A percentile compares a stretch with the other conserved stretches of the same genome.
phyloP scores from a whole-genome alignment of 192 early-diverging fungal genomes.

The Gaertneriomyces semiglobifer region DNA sequence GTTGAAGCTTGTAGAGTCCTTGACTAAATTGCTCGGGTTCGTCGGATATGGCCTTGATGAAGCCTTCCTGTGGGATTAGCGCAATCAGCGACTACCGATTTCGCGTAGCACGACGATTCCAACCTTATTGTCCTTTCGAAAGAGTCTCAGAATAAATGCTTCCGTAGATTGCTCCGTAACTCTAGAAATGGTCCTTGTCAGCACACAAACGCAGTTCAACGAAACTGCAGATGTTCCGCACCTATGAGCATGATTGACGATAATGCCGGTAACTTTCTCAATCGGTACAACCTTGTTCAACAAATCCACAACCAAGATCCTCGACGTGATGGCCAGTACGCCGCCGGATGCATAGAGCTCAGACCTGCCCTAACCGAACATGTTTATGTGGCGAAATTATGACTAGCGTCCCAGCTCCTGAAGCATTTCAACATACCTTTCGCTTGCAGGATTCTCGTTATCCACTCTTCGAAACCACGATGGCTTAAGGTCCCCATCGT shows the following conservation, averaged over 20 bases:
- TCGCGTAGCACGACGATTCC: neutral
- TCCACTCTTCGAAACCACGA: conserved; percentile 41
- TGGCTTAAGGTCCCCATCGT: conserved; percentile 48
- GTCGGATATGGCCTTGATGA: conserved; percentile 94
- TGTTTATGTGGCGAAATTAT: neutral
- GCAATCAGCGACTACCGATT: neutral
- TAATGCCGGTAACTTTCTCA: conserved; percentile 73
- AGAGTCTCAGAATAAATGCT: conserved; percentile 83
- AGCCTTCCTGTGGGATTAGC: conserved; percentile 52
- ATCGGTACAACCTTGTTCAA: conserved; percentile 73
- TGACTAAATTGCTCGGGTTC: conserved; percentile 72
- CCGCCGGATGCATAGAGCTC: conserved; percentile 79
- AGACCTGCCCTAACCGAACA: conserved; percentile 15
- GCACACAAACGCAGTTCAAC: neutral
- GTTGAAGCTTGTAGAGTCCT: conserved; percentile 86
- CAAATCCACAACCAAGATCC: conserved; percentile 86
- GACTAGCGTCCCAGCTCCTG: neutral
- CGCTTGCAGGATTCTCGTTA: conserved; percentile 55
- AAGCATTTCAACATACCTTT: conserved; percentile 41
- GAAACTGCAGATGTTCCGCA: conserved; percentile 20
- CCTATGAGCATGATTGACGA: conserved; percentile 85
- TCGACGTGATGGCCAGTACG: conserved; percentile 78
- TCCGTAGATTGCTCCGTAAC: conserved; percentile 78
- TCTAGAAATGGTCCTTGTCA: conserved; percentile 18
- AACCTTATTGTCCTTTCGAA: conserved; percentile 71